phyloP scores from a whole-genome alignment of 106 monocot species.

The Dendrobium nobile region DNA sequence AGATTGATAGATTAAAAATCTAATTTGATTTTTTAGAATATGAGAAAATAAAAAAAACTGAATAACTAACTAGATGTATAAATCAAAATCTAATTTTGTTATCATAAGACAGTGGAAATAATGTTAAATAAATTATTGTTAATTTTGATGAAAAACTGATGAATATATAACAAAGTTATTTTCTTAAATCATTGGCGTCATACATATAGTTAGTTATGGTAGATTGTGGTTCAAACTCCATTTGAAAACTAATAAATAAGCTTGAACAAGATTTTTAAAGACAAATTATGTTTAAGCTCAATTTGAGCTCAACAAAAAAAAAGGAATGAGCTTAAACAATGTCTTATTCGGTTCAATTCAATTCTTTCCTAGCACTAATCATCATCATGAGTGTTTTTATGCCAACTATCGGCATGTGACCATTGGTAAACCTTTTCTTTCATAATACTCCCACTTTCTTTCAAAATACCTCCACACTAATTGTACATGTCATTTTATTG shows the following conservation, averaged over 20 bases:
- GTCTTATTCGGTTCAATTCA: neutral
- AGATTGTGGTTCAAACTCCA: neutral
- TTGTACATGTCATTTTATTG: neutral
- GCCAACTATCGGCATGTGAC: too few species aligned
- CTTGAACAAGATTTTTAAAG: neutral
- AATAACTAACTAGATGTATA: neutral
- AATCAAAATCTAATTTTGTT: neutral
- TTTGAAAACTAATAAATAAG: neutral
- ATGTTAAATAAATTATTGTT: neutral
- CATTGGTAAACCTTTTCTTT: too few species aligned
- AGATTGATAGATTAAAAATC: neutral
- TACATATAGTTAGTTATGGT: neutral
- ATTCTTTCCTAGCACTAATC: neutral
- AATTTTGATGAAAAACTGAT: neutral
- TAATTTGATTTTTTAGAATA: neutral
- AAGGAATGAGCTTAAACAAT: neutral
- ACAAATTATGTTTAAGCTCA: neutral
- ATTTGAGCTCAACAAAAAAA: neutral
- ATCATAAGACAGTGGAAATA: neutral
- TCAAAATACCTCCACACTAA: too few species aligned
- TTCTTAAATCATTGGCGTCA: neutral
- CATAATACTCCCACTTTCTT: too few species aligned
- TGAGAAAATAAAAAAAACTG: neutral
- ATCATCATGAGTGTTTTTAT: neutral
- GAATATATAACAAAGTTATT: neutral